Conservation (phyloP, 2,329 filamentous ascomycete species). For the Ascosphaera apis region DNA sequence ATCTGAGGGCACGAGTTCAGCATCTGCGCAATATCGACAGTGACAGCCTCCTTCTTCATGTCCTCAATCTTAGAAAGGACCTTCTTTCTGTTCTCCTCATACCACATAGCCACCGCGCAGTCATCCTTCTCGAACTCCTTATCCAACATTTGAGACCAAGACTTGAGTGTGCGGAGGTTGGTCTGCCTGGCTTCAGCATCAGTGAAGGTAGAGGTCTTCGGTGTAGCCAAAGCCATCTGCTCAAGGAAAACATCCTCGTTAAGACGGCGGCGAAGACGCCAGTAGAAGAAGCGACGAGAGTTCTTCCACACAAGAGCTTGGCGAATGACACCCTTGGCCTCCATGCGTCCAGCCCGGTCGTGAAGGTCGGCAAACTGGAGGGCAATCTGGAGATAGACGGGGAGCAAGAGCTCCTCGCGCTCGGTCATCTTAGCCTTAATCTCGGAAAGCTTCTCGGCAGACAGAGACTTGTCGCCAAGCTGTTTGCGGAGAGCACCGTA, state of each 20-base stretch:
- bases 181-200: conserved; percentile 31
- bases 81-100: conserved; percentile 74
- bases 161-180: conserved; percentile 53
- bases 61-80: conserved; percentile 66
- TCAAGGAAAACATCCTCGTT: conserved; percentile 96
- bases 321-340: conserved; percentile 89
- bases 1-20: conserved; percentile 43
- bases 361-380: conserved; percentile 93
- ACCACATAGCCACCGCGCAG: conserved; percentile 72
- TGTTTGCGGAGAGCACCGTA: conserved; percentile 71
- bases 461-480: conserved; percentile 42
- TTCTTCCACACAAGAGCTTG: conserved; percentile 66
- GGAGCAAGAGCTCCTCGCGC: conserved; percentile 72
- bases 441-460: conserved; percentile 48
- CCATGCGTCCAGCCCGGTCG: conserved; percentile 91
- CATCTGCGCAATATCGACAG: conserved; percentile 45
- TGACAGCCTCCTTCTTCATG: conserved; percentile 53
- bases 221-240: conserved; percentile 40
- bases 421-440: conserved; percentile 67
- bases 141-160: conserved; percentile 50
- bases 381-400: conserved; percentile 88
- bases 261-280: conserved; percentile 86
- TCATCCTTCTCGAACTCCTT: conserved; percentile 58
- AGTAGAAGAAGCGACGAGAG: conserved; percentile 96
- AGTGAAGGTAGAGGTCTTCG: conserved; percentile 11